Base-by-base conservation (phyloP, 371 early-diverging fungal genomes). In the Mortierella sp. region DNA sequence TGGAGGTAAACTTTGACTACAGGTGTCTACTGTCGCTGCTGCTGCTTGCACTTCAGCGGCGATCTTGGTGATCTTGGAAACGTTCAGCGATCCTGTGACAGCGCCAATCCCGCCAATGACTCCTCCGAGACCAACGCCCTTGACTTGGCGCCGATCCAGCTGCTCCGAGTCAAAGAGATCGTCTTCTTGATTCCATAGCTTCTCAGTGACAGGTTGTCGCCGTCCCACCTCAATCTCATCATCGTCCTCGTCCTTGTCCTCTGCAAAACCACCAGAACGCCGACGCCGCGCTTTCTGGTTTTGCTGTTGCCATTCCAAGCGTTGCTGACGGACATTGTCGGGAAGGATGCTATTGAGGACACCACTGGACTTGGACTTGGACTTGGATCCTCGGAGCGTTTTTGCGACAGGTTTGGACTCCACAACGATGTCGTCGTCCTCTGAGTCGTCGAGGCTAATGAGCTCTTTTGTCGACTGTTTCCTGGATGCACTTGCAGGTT, bases 61-160 rank as follows among this genome's bases (percentile, higher is more conserved):
- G 16, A 31, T 69, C 61, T 67, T 74, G 37, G 77, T 75, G 26
- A 81, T 53, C 59, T 79, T 81, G 21, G 82, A 81, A 24, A 74
- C 53, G 9, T 69, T 46, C 51, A 86, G 44, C 6, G 78, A 78
- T 11, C 86, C 86, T 31, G 86, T 69, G 19, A 86, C 55, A 6
- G 86, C 86, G 4, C 86, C 86, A 21, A 86, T 74, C 10, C 86
- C 86, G 21, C 86, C 86, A 51, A 86, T 72, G n/a, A 86, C 75
- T 14, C 86, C 82, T 37, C 86, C 86, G 1, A 86, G 72, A 9
- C 86, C 86, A 26, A 86, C 59, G 14, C 86, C 86, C 46, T 75
- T 75, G 46, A 86, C 86, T 59, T 81, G 86, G 2, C 86, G 81
- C 31, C 69, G 76, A 74, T 86, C 86, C 44, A 86, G 71, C 2